Percentiles rank a stretch among this genome's conserved stretches.
These are phyloP conservation scores for Scheffersomyces ergatensis DNA, from an alignment of 805 yeast species.

Conservation along the genomic window DNA sequence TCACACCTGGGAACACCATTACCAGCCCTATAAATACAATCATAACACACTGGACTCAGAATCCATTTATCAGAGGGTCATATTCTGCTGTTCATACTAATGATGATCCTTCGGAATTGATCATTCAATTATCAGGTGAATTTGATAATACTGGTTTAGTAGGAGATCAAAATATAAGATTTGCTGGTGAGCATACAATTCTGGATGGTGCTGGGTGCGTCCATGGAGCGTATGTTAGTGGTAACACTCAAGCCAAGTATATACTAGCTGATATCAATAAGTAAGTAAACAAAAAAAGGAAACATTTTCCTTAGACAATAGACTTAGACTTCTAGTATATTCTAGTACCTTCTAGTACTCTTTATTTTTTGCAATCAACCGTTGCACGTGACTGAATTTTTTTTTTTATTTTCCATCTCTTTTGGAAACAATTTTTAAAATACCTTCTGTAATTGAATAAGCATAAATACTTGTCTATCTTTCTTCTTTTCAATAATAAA, in stretches of 20 bases:
- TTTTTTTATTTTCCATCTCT: too few relatives aligned
- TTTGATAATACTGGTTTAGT: conserved; percentile 12
- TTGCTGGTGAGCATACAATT: conserved; percentile 90
- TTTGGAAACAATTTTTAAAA: too few relatives aligned
- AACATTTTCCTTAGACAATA: too few relatives aligned
- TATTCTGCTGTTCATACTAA: conserved; percentile 70
- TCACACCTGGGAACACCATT: conserved; percentile 10
- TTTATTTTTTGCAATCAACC: background rate
- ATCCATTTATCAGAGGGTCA: conserved; percentile 78
- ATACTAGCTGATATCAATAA: background rate
- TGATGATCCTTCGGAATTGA: conserved; percentile 65
- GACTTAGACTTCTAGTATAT: conserved; percentile 1
- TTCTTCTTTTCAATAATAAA: too few relatives aligned
- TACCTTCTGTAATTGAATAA: too few relatives aligned
- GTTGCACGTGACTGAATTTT: background rate
- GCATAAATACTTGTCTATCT: too few relatives aligned
- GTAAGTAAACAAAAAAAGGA: background rate
- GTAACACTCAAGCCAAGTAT: conserved; percentile 18
- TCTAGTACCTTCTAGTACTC: conserved; percentile 3
- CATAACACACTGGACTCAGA: conserved; percentile 72
- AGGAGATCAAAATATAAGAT: conserved; percentile 52
- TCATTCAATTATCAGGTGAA: conserved; percentile 56
- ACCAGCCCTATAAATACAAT: conserved; percentile 34
- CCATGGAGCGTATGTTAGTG: conserved; percentile 87
- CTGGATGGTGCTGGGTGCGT: conserved; percentile 89